phyloP scores from a whole-genome alignment of 192 early-diverging fungal species.

The Entomortierella chlamydospora region DNA sequence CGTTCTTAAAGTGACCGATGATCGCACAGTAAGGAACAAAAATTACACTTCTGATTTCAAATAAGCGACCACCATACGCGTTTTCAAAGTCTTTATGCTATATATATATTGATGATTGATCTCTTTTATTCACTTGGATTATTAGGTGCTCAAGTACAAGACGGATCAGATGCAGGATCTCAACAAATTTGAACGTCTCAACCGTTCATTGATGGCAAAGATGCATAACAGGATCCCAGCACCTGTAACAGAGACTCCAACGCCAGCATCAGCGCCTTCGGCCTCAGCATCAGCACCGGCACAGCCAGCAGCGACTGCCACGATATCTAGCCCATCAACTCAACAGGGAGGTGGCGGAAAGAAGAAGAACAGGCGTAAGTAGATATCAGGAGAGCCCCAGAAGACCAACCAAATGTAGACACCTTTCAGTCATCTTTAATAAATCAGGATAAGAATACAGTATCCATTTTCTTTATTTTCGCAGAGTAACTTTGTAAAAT shows the following conservation, averaged over 20 bases:
- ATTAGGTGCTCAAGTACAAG: slow-evolving; percentile 65
- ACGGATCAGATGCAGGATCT: slow-evolving; percentile 77
- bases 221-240: slow-evolving; percentile 70
- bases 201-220: slow-evolving; percentile 71
- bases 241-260: slow-evolving; percentile 9
- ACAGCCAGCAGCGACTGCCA: slow-evolving; percentile 13
- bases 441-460: too few relatives aligned
- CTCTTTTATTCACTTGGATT: neutral
- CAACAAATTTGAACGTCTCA: slow-evolving; percentile 78
- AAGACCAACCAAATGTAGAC: too few relatives aligned
- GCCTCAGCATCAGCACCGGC: slow-evolving; percentile 9
- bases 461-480: too few relatives aligned
- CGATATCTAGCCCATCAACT: slow-evolving; percentile 48
- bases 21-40: slow-evolving; percentile 64
- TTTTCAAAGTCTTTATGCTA: too few relatives aligned
- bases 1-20: slow-evolving; percentile 81
- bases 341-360: slow-evolving; percentile 53
- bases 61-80: too few relatives aligned
- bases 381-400: neutral
- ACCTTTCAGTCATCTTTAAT: neutral
- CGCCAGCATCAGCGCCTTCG: slow-evolving; percentile 8
- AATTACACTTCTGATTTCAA: neutral
- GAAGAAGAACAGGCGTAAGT: slow-evolving; percentile 53
- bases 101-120: too few relatives aligned
- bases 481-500: too few relatives aligned